Percentiles rank a stretch among this genome's conserved stretches.
phyloP scores from a whole-genome alignment of 139 green algal species.

The Coelastrella sp. region DNA sequence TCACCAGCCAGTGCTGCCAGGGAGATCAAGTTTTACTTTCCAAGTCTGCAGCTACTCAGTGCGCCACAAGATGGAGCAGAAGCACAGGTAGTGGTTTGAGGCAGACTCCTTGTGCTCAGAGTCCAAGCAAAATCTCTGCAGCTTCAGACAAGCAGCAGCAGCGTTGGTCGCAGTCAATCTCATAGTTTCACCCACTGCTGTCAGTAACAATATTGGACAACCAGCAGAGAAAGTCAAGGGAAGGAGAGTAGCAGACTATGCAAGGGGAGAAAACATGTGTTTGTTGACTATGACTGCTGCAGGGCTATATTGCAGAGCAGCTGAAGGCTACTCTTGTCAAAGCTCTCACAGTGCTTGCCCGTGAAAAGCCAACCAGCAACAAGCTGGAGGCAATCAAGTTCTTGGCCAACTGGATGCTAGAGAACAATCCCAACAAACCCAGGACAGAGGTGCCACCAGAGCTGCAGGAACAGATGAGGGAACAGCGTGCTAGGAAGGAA shows the following conservation, averaged over 20 bases:
- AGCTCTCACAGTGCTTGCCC: constrained; percentile 78
- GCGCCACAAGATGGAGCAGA: constrained; percentile 28
- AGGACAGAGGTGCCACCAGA: constrained; percentile 19
- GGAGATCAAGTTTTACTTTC: constrained; percentile 91
- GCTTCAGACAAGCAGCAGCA: too few species aligned
- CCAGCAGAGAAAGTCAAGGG: too few species aligned
- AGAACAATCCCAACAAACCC: constrained; percentile 90
- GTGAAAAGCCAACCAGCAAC: constrained; percentile 74
- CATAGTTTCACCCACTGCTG: too few species aligned
- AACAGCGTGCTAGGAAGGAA: constrained; percentile 1
- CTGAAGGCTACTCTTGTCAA: constrained; percentile 79
- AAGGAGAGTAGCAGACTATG: too few species aligned
- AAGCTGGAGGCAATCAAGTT: constrained; percentile 74
- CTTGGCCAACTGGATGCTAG: constrained; percentile 80
- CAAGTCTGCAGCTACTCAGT: constrained; percentile 48
- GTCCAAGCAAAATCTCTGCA: too few species aligned
- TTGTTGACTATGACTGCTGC: too few species aligned
- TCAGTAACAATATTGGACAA: too few species aligned
- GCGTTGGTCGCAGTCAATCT: too few species aligned
- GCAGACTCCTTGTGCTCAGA: not conserved
- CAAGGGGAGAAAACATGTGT: too few species aligned
- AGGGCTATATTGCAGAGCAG: constrained; percentile 66
- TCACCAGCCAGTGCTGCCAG: constrained; percentile 67
- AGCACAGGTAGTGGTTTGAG: constrained; percentile 35
- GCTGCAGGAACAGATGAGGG: constrained; percentile 10